These are phyloP conservation scores for Stagonosporopsis chrysanthemi DNA, from an alignment of 2,329 filamentous ascomycete species.

Conservation along the genomic window DNA sequence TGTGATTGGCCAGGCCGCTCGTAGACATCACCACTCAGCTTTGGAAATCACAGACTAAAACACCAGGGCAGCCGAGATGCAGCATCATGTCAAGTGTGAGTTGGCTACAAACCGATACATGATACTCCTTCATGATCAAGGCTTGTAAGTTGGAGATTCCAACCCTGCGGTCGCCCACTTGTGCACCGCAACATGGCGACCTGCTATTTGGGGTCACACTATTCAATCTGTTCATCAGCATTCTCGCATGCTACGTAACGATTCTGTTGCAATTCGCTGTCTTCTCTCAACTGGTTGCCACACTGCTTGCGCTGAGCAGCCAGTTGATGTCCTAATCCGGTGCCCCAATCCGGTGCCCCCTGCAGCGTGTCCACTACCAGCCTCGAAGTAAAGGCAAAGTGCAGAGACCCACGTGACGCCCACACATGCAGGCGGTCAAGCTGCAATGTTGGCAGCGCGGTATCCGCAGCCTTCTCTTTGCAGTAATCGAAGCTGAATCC, in stretches of 20 bases:
- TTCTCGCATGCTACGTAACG: background rate
- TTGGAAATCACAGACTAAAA: background rate
- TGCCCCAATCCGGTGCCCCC: background rate
- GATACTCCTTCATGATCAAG: background rate
- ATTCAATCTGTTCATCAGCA: background rate
- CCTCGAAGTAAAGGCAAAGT: slow-evolving; percentile 1
- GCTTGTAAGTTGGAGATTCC: background rate
- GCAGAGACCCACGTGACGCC: slow-evolving; percentile 5
- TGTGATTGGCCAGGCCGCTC: background rate
- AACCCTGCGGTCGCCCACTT: background rate
- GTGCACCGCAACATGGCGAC: background rate
- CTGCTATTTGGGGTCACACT: background rate
- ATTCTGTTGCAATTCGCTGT: background rate
- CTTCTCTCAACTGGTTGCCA: background rate
- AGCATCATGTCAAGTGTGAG: background rate
- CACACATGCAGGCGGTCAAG: slow-evolving; percentile 12
- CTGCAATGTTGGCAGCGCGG: slow-evolving; percentile 14
- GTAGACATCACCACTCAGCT: background rate
- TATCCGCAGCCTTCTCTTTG: slow-evolving; percentile 14
- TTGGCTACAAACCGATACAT: background rate
- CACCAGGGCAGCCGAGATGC: background rate
- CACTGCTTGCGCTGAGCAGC: background rate
- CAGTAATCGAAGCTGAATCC: background rate
- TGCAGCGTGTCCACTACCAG: slow-evolving; percentile 2
- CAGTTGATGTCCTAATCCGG: background rate